Evolutionary conservation across 2,329 filamentous ascomycete genomes (phyloP), one percentile per base, ranked within the genome.

Genomic region (Apiospora saccharicola): DNA sequence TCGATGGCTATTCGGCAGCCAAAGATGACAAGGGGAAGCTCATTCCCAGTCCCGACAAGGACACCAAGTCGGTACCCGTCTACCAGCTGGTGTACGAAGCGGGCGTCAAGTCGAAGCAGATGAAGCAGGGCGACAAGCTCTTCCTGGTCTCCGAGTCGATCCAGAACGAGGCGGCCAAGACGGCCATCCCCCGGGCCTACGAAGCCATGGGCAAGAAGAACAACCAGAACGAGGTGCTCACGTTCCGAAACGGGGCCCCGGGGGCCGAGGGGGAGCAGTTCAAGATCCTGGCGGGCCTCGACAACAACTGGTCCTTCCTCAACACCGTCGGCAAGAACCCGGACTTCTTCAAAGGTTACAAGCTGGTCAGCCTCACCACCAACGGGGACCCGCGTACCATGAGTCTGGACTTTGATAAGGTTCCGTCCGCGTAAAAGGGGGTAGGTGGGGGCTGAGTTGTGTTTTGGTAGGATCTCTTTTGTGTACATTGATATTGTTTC

Each of bases 251-350:
- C 24, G 53, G 53, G 10, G 53, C 24, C 53, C 8, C 53, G 24
- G 53, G 53, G 7, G 53, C 4, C 4, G 53, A 61, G 19, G 53
- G 53, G 3, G 24, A 61, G 53, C 53, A 61, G 53, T 61, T 61
- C 53, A 61, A 61, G 53, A 61, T 61, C n/a, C 53, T 61, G 12
- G 53, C 53, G 19, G 53, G 53, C 10, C 53, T 61, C 16, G 53
- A 61, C 24, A 61, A 61, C 34, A 61, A 61, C 53, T 61, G 19
- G 19, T 61, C 53, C 0, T 61, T 12, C n/a, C 53, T 61, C 19
- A 61, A 30, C 12, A 61, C n/a, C 19, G 53, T 24, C 16, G n/a
- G 53, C n/a, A 61, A 61, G 34, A 61, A 37, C 53, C 53, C 53
- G 24, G 53, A 61, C 19, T 61, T 26, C n/a, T 61, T 61, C 53